Conservation (phyloP, 1,284 basidiomycete genomes). For the Naganishia liquefaciens region DNA sequence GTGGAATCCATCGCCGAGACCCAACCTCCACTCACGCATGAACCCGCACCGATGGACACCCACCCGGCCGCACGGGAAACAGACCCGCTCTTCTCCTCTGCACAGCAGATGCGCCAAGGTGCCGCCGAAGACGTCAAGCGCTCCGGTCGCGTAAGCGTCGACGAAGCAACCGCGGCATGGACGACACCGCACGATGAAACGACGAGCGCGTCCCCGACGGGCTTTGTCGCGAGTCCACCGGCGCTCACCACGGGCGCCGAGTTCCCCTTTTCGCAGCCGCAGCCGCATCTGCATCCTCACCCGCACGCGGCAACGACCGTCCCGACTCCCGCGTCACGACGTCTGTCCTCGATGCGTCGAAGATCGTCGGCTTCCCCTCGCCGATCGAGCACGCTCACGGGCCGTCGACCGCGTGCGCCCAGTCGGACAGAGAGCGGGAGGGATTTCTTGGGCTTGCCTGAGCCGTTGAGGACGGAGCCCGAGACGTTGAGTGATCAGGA, state of each 20-base stretch:
- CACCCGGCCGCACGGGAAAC: constrained; percentile 43
- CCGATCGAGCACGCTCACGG: background rate
- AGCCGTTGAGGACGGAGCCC: constrained; percentile 37
- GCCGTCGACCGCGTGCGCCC: constrained; percentile 20
- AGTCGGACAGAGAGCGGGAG: constrained; percentile 48
- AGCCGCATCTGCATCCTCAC: no score
- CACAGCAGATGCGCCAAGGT: constrained; percentile 19
- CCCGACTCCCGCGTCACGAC: background rate
- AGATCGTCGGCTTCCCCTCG: background rate
- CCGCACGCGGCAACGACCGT: constrained; percentile 34
- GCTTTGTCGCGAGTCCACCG: constrained; percentile 11
- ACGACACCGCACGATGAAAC: constrained; percentile 18
- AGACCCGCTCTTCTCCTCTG: constrained; percentile 45
- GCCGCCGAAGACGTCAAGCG: constrained; percentile 35
- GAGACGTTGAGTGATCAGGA: constrained; percentile 34
- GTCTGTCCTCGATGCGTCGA: constrained; percentile 5
- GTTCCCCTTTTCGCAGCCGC: constrained; percentile 9
- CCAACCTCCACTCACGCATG: constrained; percentile 12
- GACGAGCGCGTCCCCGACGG: background rate
- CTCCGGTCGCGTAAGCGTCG: constrained; percentile 6
- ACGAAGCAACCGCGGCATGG: constrained; percentile 31
- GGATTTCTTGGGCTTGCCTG: constrained; percentile 53
- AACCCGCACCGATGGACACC: constrained; percentile 21
- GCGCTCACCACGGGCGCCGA: background rate
- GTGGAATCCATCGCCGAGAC: constrained; percentile 27